These are phyloP conservation scores for Panaeolus cyanescens DNA, from an alignment of 768 basidiomycete genomes.

Conservation along the genomic window DNA sequence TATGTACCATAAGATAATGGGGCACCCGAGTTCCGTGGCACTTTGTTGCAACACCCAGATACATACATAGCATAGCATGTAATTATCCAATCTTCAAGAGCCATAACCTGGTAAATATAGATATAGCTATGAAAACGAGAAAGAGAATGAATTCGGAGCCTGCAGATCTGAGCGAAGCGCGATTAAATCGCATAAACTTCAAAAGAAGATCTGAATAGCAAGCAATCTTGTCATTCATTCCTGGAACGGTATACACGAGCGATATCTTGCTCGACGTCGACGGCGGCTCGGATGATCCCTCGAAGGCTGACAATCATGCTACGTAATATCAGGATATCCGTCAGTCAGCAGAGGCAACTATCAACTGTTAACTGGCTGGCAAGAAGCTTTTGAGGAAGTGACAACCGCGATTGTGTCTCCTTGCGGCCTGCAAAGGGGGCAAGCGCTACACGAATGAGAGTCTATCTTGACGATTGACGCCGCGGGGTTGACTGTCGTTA, in stretches of 20 bases:
- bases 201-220: conserved; percentile 3
- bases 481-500: conserved; percentile 15
- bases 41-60: not conserved
- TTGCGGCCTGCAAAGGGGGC: not conserved
- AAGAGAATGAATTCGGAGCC: not conserved
- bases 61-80: not conserved
- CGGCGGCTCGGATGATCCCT: conserved; percentile 10
- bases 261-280: not conserved
- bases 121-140: not conserved
- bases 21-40: not conserved
- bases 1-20: not conserved
- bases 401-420: not conserved
- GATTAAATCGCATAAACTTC: not conserved
- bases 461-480: conserved; percentile 31
- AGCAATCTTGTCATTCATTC: conserved; percentile 1
- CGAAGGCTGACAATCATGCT: conserved; percentile 13
- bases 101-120: not conserved
- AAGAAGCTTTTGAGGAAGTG: not conserved
- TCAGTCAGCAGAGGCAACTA: conserved; percentile 5
- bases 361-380: conserved; percentile 11
- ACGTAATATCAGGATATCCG: conserved; percentile 18
- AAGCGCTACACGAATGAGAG: conserved; percentile 42
- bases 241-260: not conserved
- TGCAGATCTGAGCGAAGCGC: conserved; percentile 1
- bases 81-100: not conserved